Evolutionary conservation across 164 flowering plant genomes (phyloP), one percentile per base, ranked within the genome.

Genomic region (Platanus orientalis): DNA sequence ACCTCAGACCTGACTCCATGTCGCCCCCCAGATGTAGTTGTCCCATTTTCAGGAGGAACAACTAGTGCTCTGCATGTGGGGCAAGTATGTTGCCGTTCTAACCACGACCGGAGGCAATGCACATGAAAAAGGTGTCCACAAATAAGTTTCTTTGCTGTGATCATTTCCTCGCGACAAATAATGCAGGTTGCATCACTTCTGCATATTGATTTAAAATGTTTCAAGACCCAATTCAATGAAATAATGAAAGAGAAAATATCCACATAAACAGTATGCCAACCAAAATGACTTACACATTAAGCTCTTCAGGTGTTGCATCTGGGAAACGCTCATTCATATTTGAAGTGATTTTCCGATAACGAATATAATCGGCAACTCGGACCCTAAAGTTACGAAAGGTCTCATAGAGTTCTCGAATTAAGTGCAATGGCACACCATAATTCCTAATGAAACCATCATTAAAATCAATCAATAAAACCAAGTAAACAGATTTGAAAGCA

Each of bases 131-230:
- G 83, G 78, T 95, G 99, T 30, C 99, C 97, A 76, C 99, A 95
- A 7, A 80, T 60, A 60, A 95, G 80, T 72, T 87, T 95, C 71
- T 95, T 95, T 28, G 99, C 99, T 7, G 86, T 84, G 10, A 84
- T 84, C 99, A 95, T 95, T 85, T 95, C 99, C 80, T 95, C 99
- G 44, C 97, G 97, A 65, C 99, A 95, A 69, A 95, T 95, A 61
- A 95, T 95, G 81, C 99, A 95, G 57, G 97, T 95, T 42, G 96
- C 92, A 72, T 95, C 99, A 78, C 87, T 84, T 79, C 97, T 95
- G 89, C 73, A 73, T 19, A 64, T 28, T 53, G 69, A 74, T 39
- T 3, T 54, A 29, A 7, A 39, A 27, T 62, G 24, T 12, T 57
- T 62, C 53, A 27, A 29, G 42, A 40, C 2, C 27, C 9, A 28